A percentile compares a stretch with the other conserved stretches of the same genome.
Conservation (phyloP, 2,329 filamentous ascomycete genomes). For the Ophiostoma ips region DNA sequence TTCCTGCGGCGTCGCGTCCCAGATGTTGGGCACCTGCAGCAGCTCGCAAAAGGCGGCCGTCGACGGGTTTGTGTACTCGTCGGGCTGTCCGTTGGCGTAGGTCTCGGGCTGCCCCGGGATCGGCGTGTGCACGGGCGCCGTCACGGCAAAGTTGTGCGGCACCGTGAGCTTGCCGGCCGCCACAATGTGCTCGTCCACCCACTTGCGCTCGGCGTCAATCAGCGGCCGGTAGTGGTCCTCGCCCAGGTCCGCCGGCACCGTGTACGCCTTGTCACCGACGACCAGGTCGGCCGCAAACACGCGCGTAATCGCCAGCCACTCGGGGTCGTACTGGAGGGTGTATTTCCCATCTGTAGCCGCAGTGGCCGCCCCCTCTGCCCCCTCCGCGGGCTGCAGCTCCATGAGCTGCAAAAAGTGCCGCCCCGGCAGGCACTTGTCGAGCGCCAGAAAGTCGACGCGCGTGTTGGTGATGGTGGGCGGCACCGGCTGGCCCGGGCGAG, state of each 20-base stretch:
- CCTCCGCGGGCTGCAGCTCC: slow-evolving; percentile 32
- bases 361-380: slow-evolving; percentile 10
- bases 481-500: slow-evolving; percentile 42
- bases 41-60: slow-evolving; percentile 70
- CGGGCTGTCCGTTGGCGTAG: slow-evolving; percentile 42
- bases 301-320: slow-evolving; percentile 90
- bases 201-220: slow-evolving; percentile 58
- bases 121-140: slow-evolving; percentile 56
- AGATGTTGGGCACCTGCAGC: slow-evolving; percentile 63
- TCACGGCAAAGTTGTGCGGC: slow-evolving; percentile 63
- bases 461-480: slow-evolving; percentile 65
- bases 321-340: slow-evolving; percentile 67
- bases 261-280: slow-evolving; percentile 45
- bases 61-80: slow-evolving; percentile 78
- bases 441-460: slow-evolving; percentile 67
- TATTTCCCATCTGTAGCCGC: slow-evolving; percentile 19
- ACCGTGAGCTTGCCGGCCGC: slow-evolving; percentile 47
- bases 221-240: slow-evolving; percentile 52
- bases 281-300: slow-evolving; percentile 55
- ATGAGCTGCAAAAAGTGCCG: slow-evolving; percentile 73
- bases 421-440: slow-evolving; percentile 79
- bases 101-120: slow-evolving; percentile 30
- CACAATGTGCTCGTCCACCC: slow-evolving; percentile 69
- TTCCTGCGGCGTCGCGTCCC: slow-evolving; percentile 59
- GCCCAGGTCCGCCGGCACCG: slow-evolving; percentile 46